Evolutionary conservation across 2,329 filamentous ascomycete genomes (phyloP).

Genomic region (Apiospora arundinis): DNA sequence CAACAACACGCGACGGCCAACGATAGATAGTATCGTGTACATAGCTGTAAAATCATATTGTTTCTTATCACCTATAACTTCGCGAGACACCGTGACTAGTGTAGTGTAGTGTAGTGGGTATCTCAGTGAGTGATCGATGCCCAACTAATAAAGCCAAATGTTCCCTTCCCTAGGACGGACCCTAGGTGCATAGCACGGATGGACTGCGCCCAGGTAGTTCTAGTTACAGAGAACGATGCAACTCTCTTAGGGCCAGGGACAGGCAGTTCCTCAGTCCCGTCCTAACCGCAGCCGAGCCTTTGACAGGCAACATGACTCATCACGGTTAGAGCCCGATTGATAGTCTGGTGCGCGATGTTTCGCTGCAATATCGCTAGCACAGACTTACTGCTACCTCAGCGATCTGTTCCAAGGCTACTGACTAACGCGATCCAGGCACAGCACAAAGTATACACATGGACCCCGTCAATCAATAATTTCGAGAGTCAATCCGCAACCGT

Average conservation of each 20-base stretch:
- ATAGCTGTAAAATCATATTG: constrained; percentile 16
- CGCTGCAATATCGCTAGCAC: not conserved
- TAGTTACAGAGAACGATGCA: not conserved
- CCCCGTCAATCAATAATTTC: not conserved
- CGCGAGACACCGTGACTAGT: not conserved
- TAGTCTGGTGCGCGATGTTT: constrained; percentile 11
- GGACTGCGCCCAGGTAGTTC: not conserved
- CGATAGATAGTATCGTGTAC: constrained; percentile 12
- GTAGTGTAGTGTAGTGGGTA: not conserved
- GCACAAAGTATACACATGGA: not conserved
- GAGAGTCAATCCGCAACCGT: not conserved
- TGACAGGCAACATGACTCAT: constrained; percentile 13
- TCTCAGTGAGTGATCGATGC: not conserved
- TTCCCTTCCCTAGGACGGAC: not conserved
- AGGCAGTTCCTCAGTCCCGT: not conserved
- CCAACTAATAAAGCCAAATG: not conserved
- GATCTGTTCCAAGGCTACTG: not conserved
- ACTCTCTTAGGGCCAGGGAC: not conserved
- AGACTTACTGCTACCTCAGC: not conserved
- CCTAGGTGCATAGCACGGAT: too few species aligned
- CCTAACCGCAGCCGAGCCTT: not conserved
- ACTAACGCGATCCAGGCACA: not conserved
- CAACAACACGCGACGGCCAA: constrained; percentile 8
- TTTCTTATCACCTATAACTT: not conserved
- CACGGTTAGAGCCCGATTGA: not conserved